phyloP scores from a whole-genome alignment of 225 moss, liverwort and hornwort genomes.

The Thuidium tamariscinum region DNA sequence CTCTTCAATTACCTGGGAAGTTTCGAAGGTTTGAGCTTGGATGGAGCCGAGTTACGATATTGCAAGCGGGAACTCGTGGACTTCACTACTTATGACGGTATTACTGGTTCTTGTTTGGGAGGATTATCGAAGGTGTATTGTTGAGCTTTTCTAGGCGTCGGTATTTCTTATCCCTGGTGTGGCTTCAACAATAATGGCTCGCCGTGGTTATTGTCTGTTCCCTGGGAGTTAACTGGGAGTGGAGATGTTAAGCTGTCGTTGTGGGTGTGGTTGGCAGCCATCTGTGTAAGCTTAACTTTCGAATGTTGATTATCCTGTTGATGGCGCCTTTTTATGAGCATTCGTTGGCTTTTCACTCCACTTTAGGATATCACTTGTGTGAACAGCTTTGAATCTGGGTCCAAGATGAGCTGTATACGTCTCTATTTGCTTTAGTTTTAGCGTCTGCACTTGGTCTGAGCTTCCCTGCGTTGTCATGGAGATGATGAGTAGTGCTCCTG shows the following conservation, averaged over 20 bases:
- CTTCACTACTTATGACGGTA: slow-evolving; percentile 22
- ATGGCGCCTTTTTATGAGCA: not conserved
- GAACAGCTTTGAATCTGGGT: not conserved
- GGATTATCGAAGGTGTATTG: not conserved
- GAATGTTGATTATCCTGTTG: not conserved
- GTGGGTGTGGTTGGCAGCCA: not conserved
- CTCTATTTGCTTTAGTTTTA: not conserved
- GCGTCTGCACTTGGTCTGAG: not conserved
- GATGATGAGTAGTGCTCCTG: not conserved
- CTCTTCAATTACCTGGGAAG: not conserved
- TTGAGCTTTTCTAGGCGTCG: not conserved
- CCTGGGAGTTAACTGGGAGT: not conserved
- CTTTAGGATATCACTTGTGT: not conserved
- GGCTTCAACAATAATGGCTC: not conserved
- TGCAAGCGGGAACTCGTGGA: slow-evolving; percentile 11
- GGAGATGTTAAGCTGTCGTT: not conserved
- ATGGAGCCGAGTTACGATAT: slow-evolving; percentile 3
- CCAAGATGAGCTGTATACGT: not conserved
- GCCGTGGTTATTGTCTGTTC: not conserved
- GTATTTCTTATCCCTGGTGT: not conserved
- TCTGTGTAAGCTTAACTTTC: not conserved
- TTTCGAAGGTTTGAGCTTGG: slow-evolving; percentile 6
- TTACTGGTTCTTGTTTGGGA: slow-evolving; percentile 22
- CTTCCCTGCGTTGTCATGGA: not conserved
- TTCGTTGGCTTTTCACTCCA: not conserved